These are phyloP conservation scores for Xylariaceae sp. DNA, from an alignment of 2,329 filamentous ascomycete species.

Conservation along the genomic window DNA sequence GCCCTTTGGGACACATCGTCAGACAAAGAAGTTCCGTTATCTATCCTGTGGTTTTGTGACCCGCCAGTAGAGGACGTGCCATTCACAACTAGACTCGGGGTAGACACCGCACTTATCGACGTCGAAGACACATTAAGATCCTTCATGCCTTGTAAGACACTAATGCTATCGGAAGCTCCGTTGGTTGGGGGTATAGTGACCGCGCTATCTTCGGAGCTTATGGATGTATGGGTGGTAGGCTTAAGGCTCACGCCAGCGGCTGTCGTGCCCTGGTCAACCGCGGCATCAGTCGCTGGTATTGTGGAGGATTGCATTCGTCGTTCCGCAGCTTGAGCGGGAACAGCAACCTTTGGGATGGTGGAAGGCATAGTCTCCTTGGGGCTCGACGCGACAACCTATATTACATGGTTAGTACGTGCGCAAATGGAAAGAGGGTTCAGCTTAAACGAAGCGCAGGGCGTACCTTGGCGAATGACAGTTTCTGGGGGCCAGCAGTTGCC, in stretches of 20 bases:
- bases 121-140: slow-evolving; percentile 15
- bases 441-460: slow-evolving; percentile 1
- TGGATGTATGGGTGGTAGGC: slow-evolving; percentile 13
- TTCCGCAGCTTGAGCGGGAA: slow-evolving; percentile 21
- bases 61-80: slow-evolving; percentile 39
- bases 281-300: slow-evolving; percentile 11
- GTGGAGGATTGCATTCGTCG: slow-evolving; percentile 21
- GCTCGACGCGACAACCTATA: slow-evolving; percentile 28
- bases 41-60: slow-evolving; percentile 28
- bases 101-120: slow-evolving; percentile 16
- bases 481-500: slow-evolving; percentile 24
- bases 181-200: slow-evolving; percentile 4
- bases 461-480: slow-evolving; percentile 31
- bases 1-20: slow-evolving; percentile 54
- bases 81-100: slow-evolving; percentile 45
- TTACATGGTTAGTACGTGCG: not conserved
- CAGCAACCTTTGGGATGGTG: slow-evolving; percentile 25
- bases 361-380: slow-evolving; percentile 24
- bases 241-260: slow-evolving; percentile 13
- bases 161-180: slow-evolving; percentile 13
- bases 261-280: slow-evolving; percentile 14
- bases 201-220: slow-evolving; percentile 10
- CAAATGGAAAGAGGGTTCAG: not conserved
- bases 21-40: slow-evolving; percentile 34
- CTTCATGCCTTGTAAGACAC: slow-evolving; percentile 16